Evolutionary conservation across 306 rosid genomes (phyloP).

Genomic region (Glycine tomentella): DNA sequence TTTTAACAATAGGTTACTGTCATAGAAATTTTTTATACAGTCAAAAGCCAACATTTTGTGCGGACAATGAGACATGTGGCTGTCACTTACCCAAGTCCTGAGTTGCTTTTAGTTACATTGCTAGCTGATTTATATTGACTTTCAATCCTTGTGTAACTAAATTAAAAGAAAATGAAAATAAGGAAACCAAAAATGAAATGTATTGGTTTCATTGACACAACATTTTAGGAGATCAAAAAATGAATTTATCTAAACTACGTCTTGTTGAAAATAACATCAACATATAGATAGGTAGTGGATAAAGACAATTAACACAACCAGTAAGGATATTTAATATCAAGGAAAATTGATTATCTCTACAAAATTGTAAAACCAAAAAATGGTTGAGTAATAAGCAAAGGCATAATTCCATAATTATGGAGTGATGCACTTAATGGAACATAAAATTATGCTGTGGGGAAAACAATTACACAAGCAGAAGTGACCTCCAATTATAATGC

Average conservation of each 20-base stretch:
- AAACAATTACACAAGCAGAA: neutral
- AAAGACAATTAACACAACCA: conserved; percentile 29
- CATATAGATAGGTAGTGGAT: conserved; percentile 33
- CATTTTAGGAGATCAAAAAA: conserved; percentile 36
- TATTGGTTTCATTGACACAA: neutral
- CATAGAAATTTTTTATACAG: conserved; percentile 24
- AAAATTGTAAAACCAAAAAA: too few relatives aligned
- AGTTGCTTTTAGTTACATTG: conserved; percentile 23
- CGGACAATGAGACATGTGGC: conserved; percentile 2
- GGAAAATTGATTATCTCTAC: conserved; percentile 1
- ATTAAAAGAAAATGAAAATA: conserved; percentile 29
- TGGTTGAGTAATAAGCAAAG: too few relatives aligned
- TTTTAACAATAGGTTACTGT: conserved; percentile 11
- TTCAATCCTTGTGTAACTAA: conserved; percentile 16
- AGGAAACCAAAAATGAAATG: conserved; percentile 30
- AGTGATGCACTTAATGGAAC: too few relatives aligned
- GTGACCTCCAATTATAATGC: conserved; percentile 4
- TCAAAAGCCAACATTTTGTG: conserved; percentile 31
- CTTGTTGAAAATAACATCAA: conserved; percentile 15
- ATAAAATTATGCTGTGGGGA: neutral
- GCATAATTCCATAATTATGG: too few relatives aligned
- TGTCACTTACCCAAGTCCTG: neutral
- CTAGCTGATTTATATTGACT: conserved; percentile 6
- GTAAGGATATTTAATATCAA: conserved; percentile 9
- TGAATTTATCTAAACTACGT: conserved; percentile 34